Conservation (phyloP, 2,329 filamentous ascomycete genomes). For the Fusarium zealandicum region DNA sequence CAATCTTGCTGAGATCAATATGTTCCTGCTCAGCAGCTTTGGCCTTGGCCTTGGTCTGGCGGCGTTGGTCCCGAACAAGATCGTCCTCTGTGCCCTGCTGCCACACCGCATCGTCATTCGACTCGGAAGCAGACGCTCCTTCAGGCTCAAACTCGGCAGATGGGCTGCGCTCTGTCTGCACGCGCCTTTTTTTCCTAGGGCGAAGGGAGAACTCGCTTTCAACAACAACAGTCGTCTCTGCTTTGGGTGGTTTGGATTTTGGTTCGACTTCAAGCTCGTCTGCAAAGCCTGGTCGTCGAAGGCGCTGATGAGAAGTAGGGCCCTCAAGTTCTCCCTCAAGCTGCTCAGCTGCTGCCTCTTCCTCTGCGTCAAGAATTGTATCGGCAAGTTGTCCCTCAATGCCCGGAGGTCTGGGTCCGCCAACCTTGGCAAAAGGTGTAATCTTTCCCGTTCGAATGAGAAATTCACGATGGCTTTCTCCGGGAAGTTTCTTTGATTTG, state of each 20-base stretch:
- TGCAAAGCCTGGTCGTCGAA: conserved; percentile 76
- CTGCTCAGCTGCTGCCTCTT: conserved; percentile 61
- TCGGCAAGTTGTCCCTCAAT: conserved; percentile 76
- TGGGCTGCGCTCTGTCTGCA: conserved; percentile 48
- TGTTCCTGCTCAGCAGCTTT: conserved; percentile 48
- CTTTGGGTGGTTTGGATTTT: conserved; percentile 17
- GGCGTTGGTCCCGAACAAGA: conserved; percentile 47
- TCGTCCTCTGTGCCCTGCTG: conserved; percentile 51
- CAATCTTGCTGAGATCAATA: conserved; percentile 66
- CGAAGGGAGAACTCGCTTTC: conserved; percentile 65
- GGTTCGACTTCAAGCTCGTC: conserved; percentile 41
- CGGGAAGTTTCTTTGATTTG: conserved; percentile 70
- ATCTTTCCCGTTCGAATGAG: conserved; percentile 97
- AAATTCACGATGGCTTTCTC: conserved; percentile 86
- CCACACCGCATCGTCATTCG: conserved; percentile 47
- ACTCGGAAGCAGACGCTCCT: conserved; percentile 43
- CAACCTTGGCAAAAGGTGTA: conserved; percentile 88
- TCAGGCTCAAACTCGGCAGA: conserved; percentile 57
- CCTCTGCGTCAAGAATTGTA: conserved; percentile 82
- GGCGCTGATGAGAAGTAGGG: conserved; percentile 72
- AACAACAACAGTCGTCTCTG: conserved; percentile 42
- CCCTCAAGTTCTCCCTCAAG: conserved; percentile 54
- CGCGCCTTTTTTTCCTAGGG: conserved; percentile 63
- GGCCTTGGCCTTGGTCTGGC: conserved; percentile 54
- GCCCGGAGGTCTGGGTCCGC: conserved; percentile 65